Conservation (phyloP, 2,329 filamentous ascomycete genomes). For the Cladophialophora immunda region DNA sequence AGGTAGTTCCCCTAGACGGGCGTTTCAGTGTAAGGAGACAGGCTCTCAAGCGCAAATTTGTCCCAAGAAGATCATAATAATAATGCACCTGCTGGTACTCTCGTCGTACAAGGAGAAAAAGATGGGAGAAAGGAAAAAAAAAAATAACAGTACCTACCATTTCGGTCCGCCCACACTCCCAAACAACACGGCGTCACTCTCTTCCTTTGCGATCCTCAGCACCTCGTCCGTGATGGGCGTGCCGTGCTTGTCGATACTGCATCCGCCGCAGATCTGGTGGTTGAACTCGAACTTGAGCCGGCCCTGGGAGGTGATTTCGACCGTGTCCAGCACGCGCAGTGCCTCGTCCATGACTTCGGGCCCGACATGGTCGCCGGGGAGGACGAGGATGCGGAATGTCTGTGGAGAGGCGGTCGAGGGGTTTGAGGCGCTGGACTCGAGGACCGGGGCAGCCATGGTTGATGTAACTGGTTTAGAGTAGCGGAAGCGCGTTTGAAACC, state of each 20-base stretch:
- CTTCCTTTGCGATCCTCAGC: conserved; percentile 64
- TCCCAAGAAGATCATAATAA: too few relatives aligned
- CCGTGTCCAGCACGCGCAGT: conserved; percentile 65
- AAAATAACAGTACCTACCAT: conserved; percentile 68
- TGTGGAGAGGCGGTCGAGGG: conserved; percentile 12
- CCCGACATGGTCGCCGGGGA: conserved; percentile 75
- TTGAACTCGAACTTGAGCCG: conserved; percentile 69
- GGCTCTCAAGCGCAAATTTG: neutral
- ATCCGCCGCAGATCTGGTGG: conserved; percentile 72
- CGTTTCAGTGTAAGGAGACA: conserved; percentile 53
- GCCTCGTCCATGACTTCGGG: conserved; percentile 72
- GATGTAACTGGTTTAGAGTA: too few relatives aligned
- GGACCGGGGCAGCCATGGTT: conserved; percentile 18
- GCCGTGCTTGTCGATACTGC: conserved; percentile 71
- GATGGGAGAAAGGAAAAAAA: conserved; percentile 42
- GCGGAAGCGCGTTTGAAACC: too few relatives aligned
- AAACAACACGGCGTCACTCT: conserved; percentile 72
- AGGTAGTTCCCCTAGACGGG: conserved; percentile 54
- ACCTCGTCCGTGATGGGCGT: conserved; percentile 71
- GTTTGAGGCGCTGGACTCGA: neutral
- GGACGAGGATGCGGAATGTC: conserved; percentile 61
- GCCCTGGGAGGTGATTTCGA: conserved; percentile 55
- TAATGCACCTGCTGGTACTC: too few relatives aligned
- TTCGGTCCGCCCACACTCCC: conserved; percentile 72
- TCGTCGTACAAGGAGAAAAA: neutral